A percentile compares a stretch with the other conserved stretches of the same genome.
phyloP scores from a whole-genome alignment of 805 yeast genomes.

The Blastobotrys muscicola region DNA sequence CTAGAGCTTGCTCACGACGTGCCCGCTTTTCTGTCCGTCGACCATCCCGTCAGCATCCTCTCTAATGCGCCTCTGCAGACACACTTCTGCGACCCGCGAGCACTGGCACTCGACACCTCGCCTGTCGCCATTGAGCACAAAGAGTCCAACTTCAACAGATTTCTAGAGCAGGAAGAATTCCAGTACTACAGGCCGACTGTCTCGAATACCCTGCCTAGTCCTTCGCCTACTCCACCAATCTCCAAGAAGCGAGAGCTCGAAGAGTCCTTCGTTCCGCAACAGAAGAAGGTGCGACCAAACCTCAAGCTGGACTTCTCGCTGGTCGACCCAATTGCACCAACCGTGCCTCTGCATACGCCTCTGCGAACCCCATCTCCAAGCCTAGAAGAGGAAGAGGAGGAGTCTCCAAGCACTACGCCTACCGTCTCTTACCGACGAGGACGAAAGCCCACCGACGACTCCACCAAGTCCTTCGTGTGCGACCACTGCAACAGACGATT shows the following conservation, averaged over 20 bases:
- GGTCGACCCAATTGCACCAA: background rate
- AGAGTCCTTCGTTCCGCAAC: background rate
- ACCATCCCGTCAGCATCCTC: no score
- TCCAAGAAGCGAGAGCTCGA: background rate
- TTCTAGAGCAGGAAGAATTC: background rate
- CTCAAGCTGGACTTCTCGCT: constrained; percentile 1
- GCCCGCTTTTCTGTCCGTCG: no score
- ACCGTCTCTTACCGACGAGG: constrained; percentile 4
- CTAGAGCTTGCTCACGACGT: no score
- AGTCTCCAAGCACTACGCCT: no score
- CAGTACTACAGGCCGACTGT: background rate
- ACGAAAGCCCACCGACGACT: constrained; percentile 6
- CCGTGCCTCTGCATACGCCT: background rate
- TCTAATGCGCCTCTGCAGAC: no score
- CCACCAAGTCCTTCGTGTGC: constrained; percentile 28
- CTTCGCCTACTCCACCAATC: constrained; percentile 1
- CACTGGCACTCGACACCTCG: constrained; percentile 1
- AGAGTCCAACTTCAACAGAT: background rate
- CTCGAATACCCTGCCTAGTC: background rate
- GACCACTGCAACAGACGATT: constrained; percentile 55
- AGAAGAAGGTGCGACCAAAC: background rate
- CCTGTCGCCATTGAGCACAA: background rate
- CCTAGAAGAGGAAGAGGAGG: background rate
- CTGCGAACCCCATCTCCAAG: background rate
- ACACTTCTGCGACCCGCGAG: constrained; percentile 5